Evolutionary conservation across 225 moss, liverwort and hornwort species (phyloP).

Genomic region (Bryoerythrophyllum caledonicum): DNA sequence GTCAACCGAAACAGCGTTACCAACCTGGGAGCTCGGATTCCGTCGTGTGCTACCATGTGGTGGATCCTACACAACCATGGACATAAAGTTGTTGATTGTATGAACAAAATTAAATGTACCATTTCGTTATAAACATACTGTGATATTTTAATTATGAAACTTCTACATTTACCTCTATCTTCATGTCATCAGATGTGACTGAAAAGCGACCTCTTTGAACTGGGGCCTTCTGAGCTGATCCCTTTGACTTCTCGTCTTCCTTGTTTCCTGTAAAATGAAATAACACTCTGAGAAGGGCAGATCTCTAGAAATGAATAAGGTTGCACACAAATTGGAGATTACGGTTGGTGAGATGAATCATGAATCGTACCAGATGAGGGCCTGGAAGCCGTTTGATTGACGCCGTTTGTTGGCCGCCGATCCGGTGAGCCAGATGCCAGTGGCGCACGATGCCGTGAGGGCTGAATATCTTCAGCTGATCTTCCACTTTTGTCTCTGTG

Average conservation of each 20-base stretch:
- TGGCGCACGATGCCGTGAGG: conserved; percentile 35
- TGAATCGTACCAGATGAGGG: conserved; percentile 43
- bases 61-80: conserved; percentile 46
- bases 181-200: conserved; percentile 73
- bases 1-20: neutral
- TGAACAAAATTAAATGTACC: neutral
- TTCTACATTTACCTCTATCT: conserved; percentile 39
- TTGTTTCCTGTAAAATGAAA: conserved; percentile 36
- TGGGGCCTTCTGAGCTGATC: conserved; percentile 45
- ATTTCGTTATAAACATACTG: neutral
- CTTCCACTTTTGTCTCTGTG: conserved; percentile 53
- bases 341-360: neutral
- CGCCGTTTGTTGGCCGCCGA: conserved; percentile 49
- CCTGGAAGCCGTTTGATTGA: conserved; percentile 36
- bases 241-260: conserved; percentile 63
- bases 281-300: neutral
- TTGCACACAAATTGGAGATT: neutral
- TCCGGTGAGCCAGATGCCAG: conserved; percentile 32
- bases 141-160: no score
- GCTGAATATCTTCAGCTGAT: conserved; percentile 22
- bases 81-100: neutral
- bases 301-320: neutral
- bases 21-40: conserved; percentile 46
- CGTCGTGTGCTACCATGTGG: conserved; percentile 45
- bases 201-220: conserved; percentile 94